phyloP scores from a whole-genome alignment of 1,284 basidiomycete species.

The Moesziomyces globuligerus region DNA sequence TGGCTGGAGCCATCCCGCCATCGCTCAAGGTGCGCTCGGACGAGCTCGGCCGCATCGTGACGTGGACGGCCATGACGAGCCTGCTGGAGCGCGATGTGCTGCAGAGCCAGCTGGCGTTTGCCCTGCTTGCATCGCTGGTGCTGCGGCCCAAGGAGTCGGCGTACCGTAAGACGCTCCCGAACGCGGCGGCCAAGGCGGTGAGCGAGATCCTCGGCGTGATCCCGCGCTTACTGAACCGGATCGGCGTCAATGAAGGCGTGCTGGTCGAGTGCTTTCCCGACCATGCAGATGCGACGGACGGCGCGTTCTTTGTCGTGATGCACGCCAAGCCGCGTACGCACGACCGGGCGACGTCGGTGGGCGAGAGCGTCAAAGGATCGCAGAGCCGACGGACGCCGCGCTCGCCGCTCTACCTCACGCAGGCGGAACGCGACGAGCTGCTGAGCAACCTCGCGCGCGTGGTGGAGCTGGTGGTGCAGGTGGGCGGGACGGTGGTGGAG shows the following conservation, averaged over 20 bases:
- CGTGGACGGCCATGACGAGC: slow-evolving; percentile 22
- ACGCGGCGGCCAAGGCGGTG: slow-evolving; percentile 8
- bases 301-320: slow-evolving; percentile 7
- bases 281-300: slow-evolving; percentile 9
- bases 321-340: slow-evolving; percentile 7
- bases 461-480: slow-evolving; percentile 6
- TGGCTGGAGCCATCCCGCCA: slow-evolving; percentile 16
- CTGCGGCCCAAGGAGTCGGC: neutral
- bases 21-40: slow-evolving; percentile 14
- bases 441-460: slow-evolving; percentile 20
- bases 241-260: slow-evolving; percentile 21
- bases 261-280: slow-evolving; percentile 32
- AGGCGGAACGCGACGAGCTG: slow-evolving; percentile 27
- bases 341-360: neutral
- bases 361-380: neutral
- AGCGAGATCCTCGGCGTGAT: slow-evolving; percentile 10
- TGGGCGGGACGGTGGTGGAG: neutral
- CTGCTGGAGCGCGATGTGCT: slow-evolving; percentile 18
- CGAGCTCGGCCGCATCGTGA: slow-evolving; percentile 24
- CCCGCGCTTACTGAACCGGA: slow-evolving; percentile 17
- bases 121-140: slow-evolving; percentile 19
- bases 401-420: slow-evolving; percentile 26
- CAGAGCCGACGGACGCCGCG: neutral
- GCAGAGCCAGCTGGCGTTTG: slow-evolving; percentile 5
- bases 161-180: slow-evolving; percentile 5